Evolutionary conservation across 495 filamentous ascomycete genomes (phyloP).

Genomic region (Podospora conica): DNA sequence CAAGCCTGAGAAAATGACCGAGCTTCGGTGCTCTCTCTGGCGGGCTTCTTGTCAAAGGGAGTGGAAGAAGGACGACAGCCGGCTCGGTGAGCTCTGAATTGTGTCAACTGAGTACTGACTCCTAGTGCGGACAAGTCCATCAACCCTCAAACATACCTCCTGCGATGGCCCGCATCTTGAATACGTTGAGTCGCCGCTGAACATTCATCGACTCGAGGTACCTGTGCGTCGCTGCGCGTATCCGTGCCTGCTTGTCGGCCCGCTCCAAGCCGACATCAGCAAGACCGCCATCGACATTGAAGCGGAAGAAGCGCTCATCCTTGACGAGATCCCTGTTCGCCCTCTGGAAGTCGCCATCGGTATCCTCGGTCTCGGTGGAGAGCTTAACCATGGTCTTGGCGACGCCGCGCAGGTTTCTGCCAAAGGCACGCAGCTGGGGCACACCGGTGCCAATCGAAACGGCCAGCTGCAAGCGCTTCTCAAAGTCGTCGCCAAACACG

Average conservation of each 20-base stretch:
- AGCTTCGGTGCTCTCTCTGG: neutral
- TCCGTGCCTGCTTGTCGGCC: conserved; percentile 31
- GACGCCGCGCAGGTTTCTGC: conserved; percentile 27
- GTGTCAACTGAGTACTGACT: neutral
- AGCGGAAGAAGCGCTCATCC: conserved; percentile 37
- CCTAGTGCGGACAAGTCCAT: too few species aligned
- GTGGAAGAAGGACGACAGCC: neutral
- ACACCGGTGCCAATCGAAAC: conserved; percentile 45
- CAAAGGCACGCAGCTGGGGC: conserved; percentile 28
- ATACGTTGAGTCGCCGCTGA: neutral
- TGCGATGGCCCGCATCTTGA: neutral
- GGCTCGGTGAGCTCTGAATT: neutral
- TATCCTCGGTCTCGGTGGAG: conserved; percentile 37
- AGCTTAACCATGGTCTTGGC: conserved; percentile 24
- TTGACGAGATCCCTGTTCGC: conserved; percentile 33
- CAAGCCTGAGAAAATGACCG: neutral
- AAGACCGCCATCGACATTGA: conserved; percentile 41
- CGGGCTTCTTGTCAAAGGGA: neutral
- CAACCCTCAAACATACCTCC: neutral
- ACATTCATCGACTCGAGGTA: conserved; percentile 36
- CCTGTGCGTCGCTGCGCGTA: conserved; percentile 34
- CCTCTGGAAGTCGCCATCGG: conserved; percentile 32
- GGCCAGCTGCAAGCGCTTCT: conserved; percentile 34
- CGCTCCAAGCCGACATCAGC: conserved; percentile 40
- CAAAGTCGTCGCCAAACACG: conserved; percentile 32